Conservation (phyloP, 2,329 filamentous ascomycete species). For the Monosporascus sp. region DNA sequence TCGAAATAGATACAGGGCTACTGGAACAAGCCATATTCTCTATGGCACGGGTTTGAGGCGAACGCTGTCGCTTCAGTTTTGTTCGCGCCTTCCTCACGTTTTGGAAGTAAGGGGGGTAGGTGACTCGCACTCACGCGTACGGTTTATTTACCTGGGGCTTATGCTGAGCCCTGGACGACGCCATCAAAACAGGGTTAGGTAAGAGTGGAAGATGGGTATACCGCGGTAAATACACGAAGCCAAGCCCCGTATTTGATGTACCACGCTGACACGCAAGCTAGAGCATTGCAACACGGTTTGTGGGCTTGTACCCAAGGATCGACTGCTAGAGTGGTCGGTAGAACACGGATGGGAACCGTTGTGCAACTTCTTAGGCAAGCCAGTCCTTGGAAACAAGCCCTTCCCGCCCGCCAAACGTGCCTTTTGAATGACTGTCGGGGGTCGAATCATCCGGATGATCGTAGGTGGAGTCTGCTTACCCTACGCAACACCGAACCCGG, state of each 20-base stretch:
- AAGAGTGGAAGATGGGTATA: constrained; percentile 24
- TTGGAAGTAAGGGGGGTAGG: too few relatives aligned
- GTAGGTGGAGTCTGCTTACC: too few relatives aligned
- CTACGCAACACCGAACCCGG: too few relatives aligned
- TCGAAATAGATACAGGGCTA: too few relatives aligned
- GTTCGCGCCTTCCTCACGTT: too few relatives aligned
- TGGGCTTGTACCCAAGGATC: not conserved
- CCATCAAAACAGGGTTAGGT: constrained; percentile 19
- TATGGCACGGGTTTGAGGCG: too few relatives aligned
- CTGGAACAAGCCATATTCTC: too few relatives aligned
- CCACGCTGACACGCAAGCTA: not conserved
- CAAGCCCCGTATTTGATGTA: not conserved
- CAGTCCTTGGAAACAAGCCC: not conserved
- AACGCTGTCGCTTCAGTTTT: too few relatives aligned
- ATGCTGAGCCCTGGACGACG: constrained; percentile 23
- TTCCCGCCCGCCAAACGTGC: not conserved
- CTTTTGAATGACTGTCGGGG: too few relatives aligned
- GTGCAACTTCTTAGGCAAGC: constrained; percentile 7
- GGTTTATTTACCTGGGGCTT: constrained; percentile 24
- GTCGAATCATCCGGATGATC: too few relatives aligned
- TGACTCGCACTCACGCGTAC: constrained; percentile 18
- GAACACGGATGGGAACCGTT: not conserved
- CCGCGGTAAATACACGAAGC: constrained; percentile 12
- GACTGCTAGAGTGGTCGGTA: not conserved
- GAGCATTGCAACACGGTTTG: not conserved